A percentile compares a stretch with the other conserved stretches of the same genome.
phyloP scores from a whole-genome alignment of 352 stramenopile genomes.

The Globisporangium splendens region DNA sequence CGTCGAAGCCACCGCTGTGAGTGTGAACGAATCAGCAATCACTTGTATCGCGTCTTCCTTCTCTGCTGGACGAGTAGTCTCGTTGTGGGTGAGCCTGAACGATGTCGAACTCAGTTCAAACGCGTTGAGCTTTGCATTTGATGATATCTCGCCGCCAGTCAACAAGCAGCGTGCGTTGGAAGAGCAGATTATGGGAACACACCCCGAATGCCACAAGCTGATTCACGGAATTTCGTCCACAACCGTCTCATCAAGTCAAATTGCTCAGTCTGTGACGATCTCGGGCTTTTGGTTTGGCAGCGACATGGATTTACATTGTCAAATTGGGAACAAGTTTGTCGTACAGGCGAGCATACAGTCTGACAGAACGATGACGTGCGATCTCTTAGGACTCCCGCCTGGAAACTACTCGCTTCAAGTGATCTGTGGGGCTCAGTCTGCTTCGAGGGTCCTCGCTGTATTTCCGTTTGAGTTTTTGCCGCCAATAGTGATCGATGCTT shows the following conservation, averaged over 20 bases:
- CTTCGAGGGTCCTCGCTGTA: slow-evolving; percentile 7
- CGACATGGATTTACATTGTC: slow-evolving; percentile 24
- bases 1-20: slow-evolving; percentile 16
- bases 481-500: slow-evolving; percentile 14
- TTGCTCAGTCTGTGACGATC: slow-evolving; percentile 15
- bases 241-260: slow-evolving; percentile 15
- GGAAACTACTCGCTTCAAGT: slow-evolving; percentile 35
- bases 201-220: slow-evolving; percentile 15
- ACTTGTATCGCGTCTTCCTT: slow-evolving; percentile 27
- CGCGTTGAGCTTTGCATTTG: slow-evolving; percentile 20
- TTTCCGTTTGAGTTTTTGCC: slow-evolving; percentile 25
- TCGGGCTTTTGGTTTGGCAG: slow-evolving; percentile 24
- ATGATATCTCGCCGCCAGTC: slow-evolving; percentile 7
- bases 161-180: slow-evolving; percentile 16
- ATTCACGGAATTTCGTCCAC: slow-evolving; percentile 15
- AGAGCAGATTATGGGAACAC: slow-evolving; percentile 10
- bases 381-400: slow-evolving; percentile 22
- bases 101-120: slow-evolving; percentile 31
- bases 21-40: slow-evolving; percentile 26
- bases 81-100: slow-evolving; percentile 36
- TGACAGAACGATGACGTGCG: slow-evolving; percentile 22
- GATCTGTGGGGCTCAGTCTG: slow-evolving; percentile 11
- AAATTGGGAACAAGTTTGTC: slow-evolving; percentile 10
- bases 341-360: slow-evolving; percentile 18
- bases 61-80: neutral